Percentiles rank a stretch among this genome's conserved stretches.
Evolutionary conservation across 768 basidiomycete genomes (phyloP).

Genomic region (Agrocybe praecox): DNA sequence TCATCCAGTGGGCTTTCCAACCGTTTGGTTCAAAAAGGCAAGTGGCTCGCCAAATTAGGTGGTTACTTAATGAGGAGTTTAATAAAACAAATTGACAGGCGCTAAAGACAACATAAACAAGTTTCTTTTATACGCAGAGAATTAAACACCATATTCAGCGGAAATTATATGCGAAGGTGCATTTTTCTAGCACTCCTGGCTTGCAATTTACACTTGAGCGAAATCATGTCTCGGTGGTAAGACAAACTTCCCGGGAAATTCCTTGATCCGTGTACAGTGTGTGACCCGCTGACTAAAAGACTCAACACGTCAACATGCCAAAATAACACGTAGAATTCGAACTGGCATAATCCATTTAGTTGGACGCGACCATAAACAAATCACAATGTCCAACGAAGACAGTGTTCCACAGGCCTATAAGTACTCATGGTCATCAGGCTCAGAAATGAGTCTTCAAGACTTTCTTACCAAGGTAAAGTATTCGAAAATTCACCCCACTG

Average conservation of each 20-base stretch:
- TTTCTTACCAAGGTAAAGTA: conserved; percentile 69
- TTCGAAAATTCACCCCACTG: conserved; percentile 4
- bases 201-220: too few relatives aligned
- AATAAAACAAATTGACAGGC: too few relatives aligned
- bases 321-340: conserved; percentile 20
- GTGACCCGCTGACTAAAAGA: not conserved
- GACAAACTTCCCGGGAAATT: not conserved
- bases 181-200: too few relatives aligned
- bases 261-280: not conserved
- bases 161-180: too few relatives aligned
- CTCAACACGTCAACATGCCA: conserved; percentile 23
- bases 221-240: too few relatives aligned
- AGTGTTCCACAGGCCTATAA: conserved; percentile 38
- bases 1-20: not conserved
- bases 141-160: too few relatives aligned
- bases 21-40: not conserved
- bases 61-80: too few relatives aligned
- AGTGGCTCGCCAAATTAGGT: not conserved
- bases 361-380: conserved; percentile 3
- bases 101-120: too few relatives aligned
- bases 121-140: too few relatives aligned
- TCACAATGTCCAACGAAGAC: conserved; percentile 39
- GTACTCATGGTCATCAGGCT: conserved; percentile 54
- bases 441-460: conserved; percentile 45
- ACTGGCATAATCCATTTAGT: conserved; percentile 21